Percentiles rank a stretch among this genome's conserved stretches.
phyloP scores from a whole-genome alignment of 306 rosid species.

The Macrotyloma uniflorum region DNA sequence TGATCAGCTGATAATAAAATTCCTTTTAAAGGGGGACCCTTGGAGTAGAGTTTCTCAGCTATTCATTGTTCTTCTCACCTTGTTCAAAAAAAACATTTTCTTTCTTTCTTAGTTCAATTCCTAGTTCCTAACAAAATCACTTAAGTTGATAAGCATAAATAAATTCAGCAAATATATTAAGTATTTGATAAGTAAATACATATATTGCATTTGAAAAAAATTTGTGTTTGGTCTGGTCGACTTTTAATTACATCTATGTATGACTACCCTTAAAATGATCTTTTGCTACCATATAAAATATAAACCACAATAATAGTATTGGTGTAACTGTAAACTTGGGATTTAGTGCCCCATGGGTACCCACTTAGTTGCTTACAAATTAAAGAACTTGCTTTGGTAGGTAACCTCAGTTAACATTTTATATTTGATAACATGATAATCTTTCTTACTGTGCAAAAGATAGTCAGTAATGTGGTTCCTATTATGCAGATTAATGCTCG shows the following conservation, averaged over 20 bases:
- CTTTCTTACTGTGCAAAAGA: conserved; percentile 21
- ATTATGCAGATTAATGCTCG: conserved; percentile 83
- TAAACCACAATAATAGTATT: background rate
- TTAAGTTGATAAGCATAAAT: background rate
- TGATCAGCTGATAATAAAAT: too few species aligned
- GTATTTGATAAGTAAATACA: conserved; percentile 1
- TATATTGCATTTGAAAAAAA: background rate
- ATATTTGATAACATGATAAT: conserved; percentile 27
- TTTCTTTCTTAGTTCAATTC: too few species aligned
- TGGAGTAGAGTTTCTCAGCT: too few species aligned
- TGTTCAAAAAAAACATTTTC: too few species aligned
- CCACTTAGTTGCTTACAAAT: background rate
- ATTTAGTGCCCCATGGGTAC: background rate
- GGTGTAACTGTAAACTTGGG: background rate
- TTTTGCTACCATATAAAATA: background rate
- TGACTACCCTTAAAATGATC: conserved; percentile 11
- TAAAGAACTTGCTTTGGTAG: conserved; percentile 30
- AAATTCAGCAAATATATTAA: background rate
- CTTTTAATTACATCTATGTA: background rate
- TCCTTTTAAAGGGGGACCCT: too few species aligned
- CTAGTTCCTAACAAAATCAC: too few species aligned
- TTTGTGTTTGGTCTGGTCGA: background rate
- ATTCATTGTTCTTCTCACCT: too few species aligned
- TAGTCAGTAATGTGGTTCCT: conserved; percentile 32
- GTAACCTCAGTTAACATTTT: background rate